These are phyloP conservation scores for Aphanomyces invadans DNA, from an alignment of 352 stramenopile genomes.

Conservation along the genomic window DNA sequence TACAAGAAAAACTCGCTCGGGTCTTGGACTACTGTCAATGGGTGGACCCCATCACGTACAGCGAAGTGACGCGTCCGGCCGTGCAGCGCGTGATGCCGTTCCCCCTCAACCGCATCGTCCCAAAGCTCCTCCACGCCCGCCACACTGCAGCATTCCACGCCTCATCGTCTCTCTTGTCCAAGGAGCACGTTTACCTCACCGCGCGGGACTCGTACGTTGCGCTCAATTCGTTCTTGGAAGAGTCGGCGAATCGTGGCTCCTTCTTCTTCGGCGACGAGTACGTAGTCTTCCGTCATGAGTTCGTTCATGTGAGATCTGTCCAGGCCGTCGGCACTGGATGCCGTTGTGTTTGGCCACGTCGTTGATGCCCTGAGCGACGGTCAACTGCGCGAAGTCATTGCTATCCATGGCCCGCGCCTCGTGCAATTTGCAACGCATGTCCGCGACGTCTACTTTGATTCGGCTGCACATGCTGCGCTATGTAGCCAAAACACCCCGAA, in stretches of 20 bases:
- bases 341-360: slow-evolving; percentile 74
- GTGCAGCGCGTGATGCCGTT: slow-evolving; percentile 79
- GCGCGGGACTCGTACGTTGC: slow-evolving; percentile 79
- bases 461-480: slow-evolving; percentile 32
- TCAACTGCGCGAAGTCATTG: slow-evolving; percentile 57
- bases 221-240: slow-evolving; percentile 72
- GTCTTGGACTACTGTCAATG: slow-evolving; percentile 79
- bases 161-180: slow-evolving; percentile 46
- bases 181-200: slow-evolving; percentile 70
- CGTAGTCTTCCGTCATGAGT: not conserved
- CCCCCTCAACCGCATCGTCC: slow-evolving; percentile 69
- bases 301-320: not conserved
- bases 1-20: slow-evolving; percentile 74
- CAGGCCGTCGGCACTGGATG: slow-evolving; percentile 59
- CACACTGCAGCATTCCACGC: slow-evolving; percentile 46
- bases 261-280: slow-evolving; percentile 62
- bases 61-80: slow-evolving; percentile 71
- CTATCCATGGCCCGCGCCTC: slow-evolving; percentile 66
- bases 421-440: slow-evolving; percentile 63
- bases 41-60: slow-evolving; percentile 78
- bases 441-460: slow-evolving; percentile 63
- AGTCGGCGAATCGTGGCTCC: slow-evolving; percentile 28
- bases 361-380: slow-evolving; percentile 68
- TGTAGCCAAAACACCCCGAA: slow-evolving; percentile 75
- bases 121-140: slow-evolving; percentile 79